phyloP scores from a whole-genome alignment of 805 yeast genomes.

The Isabelozyma pseudorhagii region DNA sequence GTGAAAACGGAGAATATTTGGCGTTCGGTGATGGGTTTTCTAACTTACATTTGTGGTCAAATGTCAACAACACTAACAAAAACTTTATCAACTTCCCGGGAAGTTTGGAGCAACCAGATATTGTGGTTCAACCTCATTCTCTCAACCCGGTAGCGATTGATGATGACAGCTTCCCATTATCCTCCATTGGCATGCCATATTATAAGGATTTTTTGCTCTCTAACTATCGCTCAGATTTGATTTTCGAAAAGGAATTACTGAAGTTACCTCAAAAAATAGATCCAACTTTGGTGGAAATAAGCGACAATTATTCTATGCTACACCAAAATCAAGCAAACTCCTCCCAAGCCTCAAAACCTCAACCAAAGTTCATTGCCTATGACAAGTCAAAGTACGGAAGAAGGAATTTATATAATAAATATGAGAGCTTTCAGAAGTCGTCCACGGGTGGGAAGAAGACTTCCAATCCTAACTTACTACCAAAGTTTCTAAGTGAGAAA shows the following conservation, averaged over 20 bases:
- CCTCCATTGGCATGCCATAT: slow-evolving; percentile 80
- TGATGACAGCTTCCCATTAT: slow-evolving; percentile 53
- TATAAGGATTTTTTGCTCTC: slow-evolving; percentile 75
- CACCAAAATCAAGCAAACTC: slow-evolving; percentile 31
- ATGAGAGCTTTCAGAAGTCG: slow-evolving; percentile 30
- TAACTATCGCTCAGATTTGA: slow-evolving; percentile 67
- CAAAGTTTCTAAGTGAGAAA: slow-evolving; percentile 61
- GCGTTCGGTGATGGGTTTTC: slow-evolving; percentile 66
- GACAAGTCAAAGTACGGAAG: slow-evolving; percentile 44
- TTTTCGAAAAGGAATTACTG: slow-evolving; percentile 60
- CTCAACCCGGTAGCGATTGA: slow-evolving; percentile 28
- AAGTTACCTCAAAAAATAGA: slow-evolving; percentile 56
- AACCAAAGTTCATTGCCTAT: slow-evolving; percentile 32
- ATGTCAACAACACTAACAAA: slow-evolving; percentile 24
- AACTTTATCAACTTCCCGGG: slow-evolving; percentile 37
- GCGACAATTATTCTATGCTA: slow-evolving; percentile 8
- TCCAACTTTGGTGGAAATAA: slow-evolving; percentile 38
- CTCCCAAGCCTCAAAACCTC: slow-evolving; percentile 32
- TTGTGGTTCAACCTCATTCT: slow-evolving; percentile 25
- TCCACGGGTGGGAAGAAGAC: slow-evolving; percentile 5
- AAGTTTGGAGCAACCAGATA: slow-evolving; percentile 54
- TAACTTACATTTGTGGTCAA: slow-evolving; percentile 67
- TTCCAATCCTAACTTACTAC: slow-evolving; percentile 20
- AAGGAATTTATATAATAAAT: slow-evolving; percentile 40
- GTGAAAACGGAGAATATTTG: slow-evolving; percentile 74